phyloP scores from a whole-genome alignment of 2,329 filamentous ascomycete genomes.

The Calonectria hawksworthii region DNA sequence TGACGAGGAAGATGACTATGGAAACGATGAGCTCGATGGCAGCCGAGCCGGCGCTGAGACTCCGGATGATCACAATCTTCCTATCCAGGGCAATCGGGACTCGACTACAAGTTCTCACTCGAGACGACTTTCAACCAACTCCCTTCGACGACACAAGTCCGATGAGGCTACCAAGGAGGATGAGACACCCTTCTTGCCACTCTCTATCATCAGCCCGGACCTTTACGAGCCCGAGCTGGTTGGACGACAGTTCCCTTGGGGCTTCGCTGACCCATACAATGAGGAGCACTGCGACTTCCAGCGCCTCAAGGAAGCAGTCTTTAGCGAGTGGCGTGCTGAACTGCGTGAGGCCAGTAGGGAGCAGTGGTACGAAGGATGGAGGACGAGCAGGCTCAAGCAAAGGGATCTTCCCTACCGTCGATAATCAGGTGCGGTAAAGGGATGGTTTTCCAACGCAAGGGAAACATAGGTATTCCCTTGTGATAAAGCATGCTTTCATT shows the following conservation, averaged over 20 bases:
- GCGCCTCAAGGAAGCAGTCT: conserved; percentile 90
- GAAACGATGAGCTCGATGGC: conserved; percentile 42
- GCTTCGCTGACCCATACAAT: conserved; percentile 94
- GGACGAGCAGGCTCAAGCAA: conserved; percentile 77
- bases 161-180: conserved; percentile 63
- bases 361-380: conserved; percentile 96
- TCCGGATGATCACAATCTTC: conserved; percentile 53
- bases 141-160: conserved; percentile 60
- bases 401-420: conserved; percentile 58
- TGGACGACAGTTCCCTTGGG: conserved; percentile 95
- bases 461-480: conserved; percentile 13
- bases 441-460: conserved; percentile 21
- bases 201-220: conserved; percentile 95
- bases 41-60: conserved; percentile 40
- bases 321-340: conserved; percentile 92
- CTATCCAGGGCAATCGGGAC: conserved; percentile 52
- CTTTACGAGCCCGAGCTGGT: conserved; percentile 85
- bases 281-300: conserved; percentile 94
- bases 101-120: conserved; percentile 52
- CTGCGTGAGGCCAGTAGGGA: conserved; percentile 91
- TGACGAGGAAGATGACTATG: conserved; percentile 67
- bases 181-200: conserved; percentile 80
- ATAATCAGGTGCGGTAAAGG: conserved; percentile 40
- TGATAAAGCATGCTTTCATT: conserved; percentile 20
- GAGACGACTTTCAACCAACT: conserved; percentile 62